phyloP scores from a whole-genome alignment of 352 stramenopile genomes.

The Globisporangium uncinulatum region DNA sequence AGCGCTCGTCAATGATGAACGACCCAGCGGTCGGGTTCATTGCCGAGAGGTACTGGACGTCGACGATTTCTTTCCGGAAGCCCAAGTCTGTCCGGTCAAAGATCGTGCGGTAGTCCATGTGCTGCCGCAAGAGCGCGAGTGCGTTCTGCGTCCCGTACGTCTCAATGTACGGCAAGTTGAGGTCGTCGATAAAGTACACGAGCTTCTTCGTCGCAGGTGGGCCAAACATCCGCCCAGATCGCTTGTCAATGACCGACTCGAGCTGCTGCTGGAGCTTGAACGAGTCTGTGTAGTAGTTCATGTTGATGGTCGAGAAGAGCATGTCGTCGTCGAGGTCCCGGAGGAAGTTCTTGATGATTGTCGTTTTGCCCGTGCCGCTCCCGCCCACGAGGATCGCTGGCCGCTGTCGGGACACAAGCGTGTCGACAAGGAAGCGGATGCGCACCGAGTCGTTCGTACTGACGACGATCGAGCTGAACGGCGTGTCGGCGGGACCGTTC shows the following conservation, averaged over 20 bases:
- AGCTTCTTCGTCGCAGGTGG: conserved; percentile 94
- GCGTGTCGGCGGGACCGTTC: conserved; percentile 88
- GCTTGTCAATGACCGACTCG: conserved; percentile 96
- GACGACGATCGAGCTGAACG: conserved; percentile 96
- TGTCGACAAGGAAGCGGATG: conserved; percentile 93
- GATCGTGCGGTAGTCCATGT: conserved; percentile 95
- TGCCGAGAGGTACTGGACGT: conserved; percentile 94
- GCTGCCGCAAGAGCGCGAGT: conserved; percentile 92
- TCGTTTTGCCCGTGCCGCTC: conserved; percentile 96
- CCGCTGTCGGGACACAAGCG: conserved; percentile 90
- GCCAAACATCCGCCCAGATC: conserved; percentile 93
- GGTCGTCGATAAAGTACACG: conserved; percentile 96
- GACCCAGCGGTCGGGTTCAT: conserved; percentile 97
- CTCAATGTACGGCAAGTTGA: conserved; percentile 96
- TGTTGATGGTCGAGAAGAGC: conserved; percentile 96
- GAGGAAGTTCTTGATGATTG: conserved; percentile 96
- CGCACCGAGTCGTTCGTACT: conserved; percentile 95
- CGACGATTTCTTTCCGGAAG: conserved; percentile 96
- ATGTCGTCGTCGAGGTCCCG: conserved; percentile 90
- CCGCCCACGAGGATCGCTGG: conserved; percentile 95
- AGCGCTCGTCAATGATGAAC: conserved; percentile 96
- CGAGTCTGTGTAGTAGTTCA: conserved; percentile 97
- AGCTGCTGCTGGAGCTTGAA: conserved; percentile 94
- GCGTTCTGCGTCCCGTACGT: conserved; percentile 97
- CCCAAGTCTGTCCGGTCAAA: conserved; percentile 94